Evolutionary conservation across 2,329 filamentous ascomycete genomes (phyloP).

Genomic region (Dactylellina leptospora): DNA sequence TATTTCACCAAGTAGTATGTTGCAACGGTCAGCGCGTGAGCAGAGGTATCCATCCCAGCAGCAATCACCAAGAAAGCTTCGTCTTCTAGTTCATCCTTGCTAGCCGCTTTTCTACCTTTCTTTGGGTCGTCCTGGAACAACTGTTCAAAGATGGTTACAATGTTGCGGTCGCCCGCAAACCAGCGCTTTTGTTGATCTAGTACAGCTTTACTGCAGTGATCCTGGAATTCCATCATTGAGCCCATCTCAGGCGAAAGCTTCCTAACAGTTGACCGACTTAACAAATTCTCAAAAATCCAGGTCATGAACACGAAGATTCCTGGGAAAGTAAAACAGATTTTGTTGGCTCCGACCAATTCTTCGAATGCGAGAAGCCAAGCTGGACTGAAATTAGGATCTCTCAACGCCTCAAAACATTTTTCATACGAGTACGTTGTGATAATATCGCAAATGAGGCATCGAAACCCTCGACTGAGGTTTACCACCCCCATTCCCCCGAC

Average conservation of each 20-base stretch:
- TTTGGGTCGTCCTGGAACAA: constrained; percentile 28
- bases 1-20: constrained; percentile 25
- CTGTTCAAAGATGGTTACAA: constrained; percentile 25
- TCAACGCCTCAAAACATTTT: constrained; percentile 23
- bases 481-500: constrained; percentile 13
- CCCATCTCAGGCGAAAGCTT: constrained; percentile 30
- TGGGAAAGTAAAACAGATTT: constrained; percentile 21
- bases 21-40: constrained; percentile 21
- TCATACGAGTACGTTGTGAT: constrained; percentile 34
- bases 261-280: constrained; percentile 9
- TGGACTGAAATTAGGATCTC: constrained; percentile 18
- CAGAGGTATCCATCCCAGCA: constrained; percentile 34
- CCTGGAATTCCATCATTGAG: constrained; percentile 23
- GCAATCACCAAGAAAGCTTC: constrained; percentile 28
- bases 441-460: constrained; percentile 27
- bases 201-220: constrained; percentile 15
- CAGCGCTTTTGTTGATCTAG: constrained; percentile 23
- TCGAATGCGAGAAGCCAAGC: constrained; percentile 18
- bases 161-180: constrained; percentile 23
- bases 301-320: constrained; percentile 15
- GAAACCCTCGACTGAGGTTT: constrained; percentile 16
- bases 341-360: constrained; percentile 13
- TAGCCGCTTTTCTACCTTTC: constrained; percentile 30
- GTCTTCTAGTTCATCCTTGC: constrained; percentile 13
- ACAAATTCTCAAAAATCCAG: constrained; percentile 20